phyloP scores from a whole-genome alignment of 345 rosid genomes.

The Erodium maritimum region DNA sequence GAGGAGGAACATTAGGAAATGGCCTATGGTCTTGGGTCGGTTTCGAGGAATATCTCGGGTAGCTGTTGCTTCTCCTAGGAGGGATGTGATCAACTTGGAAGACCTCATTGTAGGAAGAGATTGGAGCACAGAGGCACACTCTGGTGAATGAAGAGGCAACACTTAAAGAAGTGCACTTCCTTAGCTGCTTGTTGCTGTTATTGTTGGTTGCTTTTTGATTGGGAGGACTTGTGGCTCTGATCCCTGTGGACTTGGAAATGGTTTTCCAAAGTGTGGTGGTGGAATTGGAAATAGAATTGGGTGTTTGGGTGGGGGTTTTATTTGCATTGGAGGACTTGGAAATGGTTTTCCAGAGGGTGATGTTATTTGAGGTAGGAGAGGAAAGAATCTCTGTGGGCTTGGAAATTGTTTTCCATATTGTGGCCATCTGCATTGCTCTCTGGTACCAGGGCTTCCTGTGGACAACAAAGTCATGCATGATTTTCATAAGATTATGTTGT shows the following conservation, averaged over 20 bases:
- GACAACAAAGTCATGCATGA: constrained; percentile 10
- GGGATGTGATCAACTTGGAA: constrained; percentile 52
- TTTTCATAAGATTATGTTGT: too few species aligned
- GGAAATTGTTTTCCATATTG: constrained; percentile 40
- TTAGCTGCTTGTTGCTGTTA: constrained; percentile 24
- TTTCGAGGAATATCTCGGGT: constrained; percentile 59
- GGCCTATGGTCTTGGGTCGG: constrained; percentile 15
- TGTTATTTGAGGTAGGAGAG: constrained; percentile 11
- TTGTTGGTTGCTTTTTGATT: constrained; percentile 7
- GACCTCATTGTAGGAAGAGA: constrained; percentile 78
- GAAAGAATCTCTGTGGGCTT: constrained; percentile 26
- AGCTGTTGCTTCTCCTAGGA: constrained; percentile 78
- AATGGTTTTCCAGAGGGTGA: constrained; percentile 38
- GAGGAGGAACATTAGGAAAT: not conserved
- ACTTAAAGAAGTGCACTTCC: constrained; percentile 65
- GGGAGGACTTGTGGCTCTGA: not conserved
- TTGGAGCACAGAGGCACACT: constrained; percentile 83
- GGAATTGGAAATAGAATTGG: too few species aligned
- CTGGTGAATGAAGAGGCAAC: constrained; percentile 73
- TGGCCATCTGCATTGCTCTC: constrained; percentile 75
- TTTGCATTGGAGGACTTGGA: constrained; percentile 17
- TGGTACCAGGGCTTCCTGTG: constrained; percentile 92
- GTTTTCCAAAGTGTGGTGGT: constrained; percentile 2
- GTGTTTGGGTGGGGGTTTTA: constrained; percentile 9
- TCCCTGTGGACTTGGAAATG: too few species aligned